Base-by-base conservation (phyloP, 257 asterid genomes). In the Thymus mandschuricus region DNA sequence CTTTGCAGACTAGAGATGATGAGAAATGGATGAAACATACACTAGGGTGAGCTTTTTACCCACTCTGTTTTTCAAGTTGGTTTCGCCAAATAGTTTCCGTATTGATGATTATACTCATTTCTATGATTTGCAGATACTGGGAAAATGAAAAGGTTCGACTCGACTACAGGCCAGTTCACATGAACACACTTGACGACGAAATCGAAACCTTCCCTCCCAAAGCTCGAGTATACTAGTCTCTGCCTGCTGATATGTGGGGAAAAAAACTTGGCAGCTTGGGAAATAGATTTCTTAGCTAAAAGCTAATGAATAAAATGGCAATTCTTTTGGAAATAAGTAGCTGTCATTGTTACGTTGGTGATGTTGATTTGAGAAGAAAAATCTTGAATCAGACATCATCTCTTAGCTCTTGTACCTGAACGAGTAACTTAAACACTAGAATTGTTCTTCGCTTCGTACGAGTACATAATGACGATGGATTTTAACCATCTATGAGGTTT, bases 21-120 rank as follows among this genome's bases (percentile, higher is more conserved):
- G 92, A 83, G 76, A 86, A 84, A 8, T 95, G 98, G 97, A 87
- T 95, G 98, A 89, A 86, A 79, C 99, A 95, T 78, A 83, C 97
- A 11, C 5, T 95, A 75, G 99, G 98, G 99, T 88, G 85, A 80
- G 88, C 61, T 72, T 78, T 73, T 21, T 8, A 46, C 61, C 64
- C 61, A 56, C 62, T 28, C 28, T 5, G 48, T 69, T 64, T 43
- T 46, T 44, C 38, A 3, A 49, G 51, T 48, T 71, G 63, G 58
- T 49, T 51, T 58, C 34, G 57, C 60, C 29, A 60, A 30, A 3
- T 6, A 31, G 21, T 5, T 50, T 46, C 21, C 64, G 51, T 62
- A 30, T n/a, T 48, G 58, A 48, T 77, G 52, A 66, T 48, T 6
- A 52, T 57, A 13, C 49, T 61, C 30, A 48, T 38, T 57, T 52